Conservation (phyloP, 805 yeast species). For the Ogataea trehaloabstinens region DNA sequence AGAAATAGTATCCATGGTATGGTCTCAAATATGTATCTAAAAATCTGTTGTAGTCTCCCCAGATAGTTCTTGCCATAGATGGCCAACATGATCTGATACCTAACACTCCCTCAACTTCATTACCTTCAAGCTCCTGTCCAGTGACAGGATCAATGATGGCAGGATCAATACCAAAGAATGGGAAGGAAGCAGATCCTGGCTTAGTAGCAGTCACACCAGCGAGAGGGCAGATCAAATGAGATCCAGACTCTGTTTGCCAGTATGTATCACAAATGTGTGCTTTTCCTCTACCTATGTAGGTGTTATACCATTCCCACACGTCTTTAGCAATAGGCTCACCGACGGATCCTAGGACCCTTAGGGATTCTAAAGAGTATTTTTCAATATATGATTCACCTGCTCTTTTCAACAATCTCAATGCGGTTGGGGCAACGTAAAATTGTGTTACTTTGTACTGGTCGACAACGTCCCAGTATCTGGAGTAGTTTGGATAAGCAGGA, state of each 20-base stretch:
- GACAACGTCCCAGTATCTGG: constrained; percentile 78
- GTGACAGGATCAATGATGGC: constrained; percentile 70
- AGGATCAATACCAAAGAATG: constrained; percentile 79
- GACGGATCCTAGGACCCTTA: constrained; percentile 75
- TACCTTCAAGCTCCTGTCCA: constrained; percentile 66
- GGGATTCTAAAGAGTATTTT: constrained; percentile 58
- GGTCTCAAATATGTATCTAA: constrained; percentile 82
- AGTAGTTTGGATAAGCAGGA: constrained; percentile 78
- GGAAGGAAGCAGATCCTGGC: constrained; percentile 84
- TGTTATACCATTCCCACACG: constrained; percentile 85
- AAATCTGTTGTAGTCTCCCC: constrained; percentile 71
- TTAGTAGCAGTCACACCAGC: constrained; percentile 78
- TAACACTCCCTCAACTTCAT: constrained; percentile 77
- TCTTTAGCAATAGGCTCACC: constrained; percentile 88
- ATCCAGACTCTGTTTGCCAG: constrained; percentile 89
- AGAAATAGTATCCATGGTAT: constrained; percentile 77
- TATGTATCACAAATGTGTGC: constrained; percentile 79
- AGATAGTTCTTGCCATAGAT: constrained; percentile 78
- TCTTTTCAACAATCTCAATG: constrained; percentile 70
- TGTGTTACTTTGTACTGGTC: constrained; percentile 71
- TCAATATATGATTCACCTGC: constrained; percentile 66
- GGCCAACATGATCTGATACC: constrained; percentile 79
- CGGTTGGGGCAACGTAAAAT: constrained; percentile 84
- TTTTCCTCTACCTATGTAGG: constrained; percentile 64
- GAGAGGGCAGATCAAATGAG: constrained; percentile 73